Base-by-base conservation (phyloP, 768 basidiomycete genomes). In the Rubroboletus pulcherrimus region DNA sequence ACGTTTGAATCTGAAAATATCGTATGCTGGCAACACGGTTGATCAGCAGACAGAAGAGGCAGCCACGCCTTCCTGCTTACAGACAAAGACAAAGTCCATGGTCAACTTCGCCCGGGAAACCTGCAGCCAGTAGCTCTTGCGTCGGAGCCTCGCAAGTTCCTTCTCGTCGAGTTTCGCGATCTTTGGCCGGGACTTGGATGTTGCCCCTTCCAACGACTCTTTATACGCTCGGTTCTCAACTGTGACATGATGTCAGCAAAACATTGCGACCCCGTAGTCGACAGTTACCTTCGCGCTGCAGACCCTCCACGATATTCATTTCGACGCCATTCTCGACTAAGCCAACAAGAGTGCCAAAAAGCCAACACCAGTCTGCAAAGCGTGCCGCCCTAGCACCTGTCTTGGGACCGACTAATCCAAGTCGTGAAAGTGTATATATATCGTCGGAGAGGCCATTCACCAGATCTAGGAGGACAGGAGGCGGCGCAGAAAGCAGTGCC, bases 51-150 rank as follows among this genome's bases (percentile, higher is more conserved):
- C 48, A 40, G 47, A 54, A 34, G 10, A 45, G n/a, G 17, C 31
- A 60, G 54, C 31, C 75, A 75, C 63, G 4, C 1, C 34, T 4
- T 46, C 19, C 12, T 10, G 57, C 82, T 72, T 67, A 93, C 91
- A 91, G 66, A 92, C 91, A 72, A 93, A 93, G 64, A 91, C 82
- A 57, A 93, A 73, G 69, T 93, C 91, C 89, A 92, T 90, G 41
- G 80, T 64, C 56, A 93, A 74, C 75, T 93, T 93, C 53, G 77
- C 74, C 55, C 86, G 75, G 26, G 85, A 79, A 48, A 89, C 70
- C 61, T 82, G 82, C 45, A 93, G 73, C 91, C 91, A 93, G 63
- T 86, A 85, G 62, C 82, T 83, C 71, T 91, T 85, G 60, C 80
- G 78, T 67, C 81, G 80, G 35, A 94, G 78, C 41, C 87, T 74